A percentile compares a stretch with the other conserved stretches of the same genome.
phyloP scores from a whole-genome alignment of 2,329 filamentous ascomycete species.

The Podosphaera fusca region DNA sequence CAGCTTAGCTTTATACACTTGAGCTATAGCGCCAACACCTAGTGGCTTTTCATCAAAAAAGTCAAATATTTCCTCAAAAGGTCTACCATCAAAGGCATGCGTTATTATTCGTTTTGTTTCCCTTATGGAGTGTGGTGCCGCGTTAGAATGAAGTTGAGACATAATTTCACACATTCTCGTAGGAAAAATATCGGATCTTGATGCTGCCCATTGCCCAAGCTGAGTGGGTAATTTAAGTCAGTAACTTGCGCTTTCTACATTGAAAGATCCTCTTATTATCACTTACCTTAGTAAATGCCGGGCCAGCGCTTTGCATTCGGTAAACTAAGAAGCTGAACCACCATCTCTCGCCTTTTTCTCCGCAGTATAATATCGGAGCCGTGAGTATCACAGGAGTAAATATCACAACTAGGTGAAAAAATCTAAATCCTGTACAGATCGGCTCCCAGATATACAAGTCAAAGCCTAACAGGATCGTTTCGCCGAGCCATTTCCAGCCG shows the following conservation, averaged over 20 bases:
- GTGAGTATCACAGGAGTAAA: conserved; percentile 75
- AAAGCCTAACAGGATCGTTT: conserved; percentile 39
- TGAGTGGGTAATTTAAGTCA: conserved; percentile 17
- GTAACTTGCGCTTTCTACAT: conserved; percentile 1
- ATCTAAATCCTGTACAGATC: conserved; percentile 64
- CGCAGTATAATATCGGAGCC: conserved; percentile 64
- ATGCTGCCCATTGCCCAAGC: conserved; percentile 96
- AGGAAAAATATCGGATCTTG: conserved; percentile 87
- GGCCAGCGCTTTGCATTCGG: conserved; percentile 79
- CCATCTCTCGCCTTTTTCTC: conserved; percentile 45
- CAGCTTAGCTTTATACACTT: conserved; percentile 89
- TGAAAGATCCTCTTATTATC: not conserved
- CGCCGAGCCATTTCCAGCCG: conserved; percentile 32
- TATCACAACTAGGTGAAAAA: conserved; percentile 65
- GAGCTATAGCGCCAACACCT: conserved; percentile 86
- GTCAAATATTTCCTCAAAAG: conserved; percentile 82
- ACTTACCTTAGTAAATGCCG: conserved; percentile 81
- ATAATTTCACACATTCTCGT: conserved; percentile 77
- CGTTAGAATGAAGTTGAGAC: conserved; percentile 86
- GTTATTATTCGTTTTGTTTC: conserved; percentile 59
- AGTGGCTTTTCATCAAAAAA: conserved; percentile 80
- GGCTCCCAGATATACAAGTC: conserved; percentile 66
- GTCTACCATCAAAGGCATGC: conserved; percentile 55
- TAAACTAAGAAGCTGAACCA: conserved; percentile 81
- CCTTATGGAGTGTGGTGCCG: conserved; percentile 69